Base-by-base conservation (phyloP, 257 asterid species). In the Solanum piurae region DNA sequence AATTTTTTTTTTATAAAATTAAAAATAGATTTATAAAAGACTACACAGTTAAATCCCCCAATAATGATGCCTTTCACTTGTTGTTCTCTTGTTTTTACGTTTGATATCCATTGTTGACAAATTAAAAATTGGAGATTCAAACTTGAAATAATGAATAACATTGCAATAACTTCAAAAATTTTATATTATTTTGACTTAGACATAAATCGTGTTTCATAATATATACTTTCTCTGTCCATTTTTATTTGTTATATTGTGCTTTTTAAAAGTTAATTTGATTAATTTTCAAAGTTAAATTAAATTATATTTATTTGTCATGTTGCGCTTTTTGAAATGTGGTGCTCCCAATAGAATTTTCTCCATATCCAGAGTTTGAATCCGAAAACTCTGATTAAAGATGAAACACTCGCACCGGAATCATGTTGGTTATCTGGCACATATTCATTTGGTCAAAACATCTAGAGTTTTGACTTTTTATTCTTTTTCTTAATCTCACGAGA, bases 261-360 rank as follows among this genome's bases (percentile, higher is more conserved):
- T 34, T 34, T 34, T 1, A 4, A 34, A 34, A 34, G 5, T 34
- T 5, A 34, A 34, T 34, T 34, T 34, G 5, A 34, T 5, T 33
- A 33, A 33, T 33, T 33, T 33, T 33, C 2, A 33, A 33, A 33
- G 34, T 33, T 33, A 33, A 33, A 33, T 33, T 33, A 33, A 4
- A 33, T 33, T 33, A 33, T 33, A 33, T 33, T 33, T 33, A 44
- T 44, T 44, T 44, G 52, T 44, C 0, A 12, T 44, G 52, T 44
- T 44, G 0, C 0, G 2, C 0, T 42, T 42, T 42, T 42, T 1
- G 2, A 12, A 44, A 44, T 44, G 0, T 44, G 1, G 18, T 0
- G 18, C 18, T 44, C 18, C 6, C 2, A 44, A 42, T 4, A 42
- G 2, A 42, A 42, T 10, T 42, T 42, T 10, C 13, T 42, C 2